These are phyloP conservation scores for Knufia petricola DNA, from an alignment of 2,329 filamentous ascomycete genomes.

Conservation along the genomic window DNA sequence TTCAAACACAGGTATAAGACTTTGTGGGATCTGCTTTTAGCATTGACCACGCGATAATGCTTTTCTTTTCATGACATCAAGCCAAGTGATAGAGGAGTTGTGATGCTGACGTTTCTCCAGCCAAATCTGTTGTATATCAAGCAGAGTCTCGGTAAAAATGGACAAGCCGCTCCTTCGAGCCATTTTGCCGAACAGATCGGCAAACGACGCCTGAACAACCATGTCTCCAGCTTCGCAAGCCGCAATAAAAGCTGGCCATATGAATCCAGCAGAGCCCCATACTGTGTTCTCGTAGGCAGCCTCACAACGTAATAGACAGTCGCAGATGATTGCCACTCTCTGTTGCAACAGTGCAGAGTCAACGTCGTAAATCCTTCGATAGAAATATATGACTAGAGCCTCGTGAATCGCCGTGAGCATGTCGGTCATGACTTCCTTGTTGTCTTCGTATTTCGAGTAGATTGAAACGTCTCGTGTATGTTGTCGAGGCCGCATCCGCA, in stretches of 20 bases:
- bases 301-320: constrained; percentile 31
- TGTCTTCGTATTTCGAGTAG: not conserved
- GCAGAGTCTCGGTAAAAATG: too few species aligned
- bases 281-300: constrained; percentile 18
- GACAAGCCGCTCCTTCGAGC: too few species aligned
- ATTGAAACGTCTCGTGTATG: not conserved
- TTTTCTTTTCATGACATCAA: too few species aligned
- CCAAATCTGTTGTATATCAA: too few species aligned
- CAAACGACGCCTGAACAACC: constrained; percentile 24
- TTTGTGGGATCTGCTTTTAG: too few species aligned
- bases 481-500: constrained; percentile 15
- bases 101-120: too few species aligned
- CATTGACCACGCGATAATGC: too few species aligned
- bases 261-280: constrained; percentile 28
- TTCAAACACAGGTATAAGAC: too few species aligned
- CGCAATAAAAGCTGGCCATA: constrained; percentile 38
- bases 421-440: constrained; percentile 20
- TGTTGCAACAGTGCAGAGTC: constrained; percentile 35
- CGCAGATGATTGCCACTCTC: constrained; percentile 29
- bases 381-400: constrained; percentile 39
- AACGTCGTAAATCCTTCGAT: constrained; percentile 35
- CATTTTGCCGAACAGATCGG: too few species aligned
- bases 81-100: too few species aligned
- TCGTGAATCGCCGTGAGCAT: constrained; percentile 35
- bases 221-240: constrained; percentile 34